These are phyloP conservation scores for Pseudogymnoascus sp. DNA, from an alignment of 2,329 filamentous ascomycete genomes.

Conservation along the genomic window DNA sequence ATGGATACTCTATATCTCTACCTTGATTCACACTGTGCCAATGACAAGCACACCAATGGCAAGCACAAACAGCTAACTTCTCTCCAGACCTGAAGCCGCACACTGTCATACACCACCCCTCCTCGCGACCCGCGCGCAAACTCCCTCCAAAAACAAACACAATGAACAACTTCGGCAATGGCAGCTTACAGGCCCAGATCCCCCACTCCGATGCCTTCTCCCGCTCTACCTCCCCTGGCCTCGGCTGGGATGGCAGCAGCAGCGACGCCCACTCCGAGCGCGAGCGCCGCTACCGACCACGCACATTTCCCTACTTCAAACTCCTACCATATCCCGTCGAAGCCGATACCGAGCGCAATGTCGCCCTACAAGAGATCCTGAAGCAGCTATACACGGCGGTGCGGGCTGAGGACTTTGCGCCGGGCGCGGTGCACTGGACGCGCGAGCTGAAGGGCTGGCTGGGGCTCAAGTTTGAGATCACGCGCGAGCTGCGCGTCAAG, in stretches of 20 bases:
- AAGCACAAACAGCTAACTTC: neutral
- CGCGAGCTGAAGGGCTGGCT: conserved; percentile 93
- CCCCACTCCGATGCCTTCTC: conserved; percentile 58
- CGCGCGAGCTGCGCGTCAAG: conserved; percentile 71
- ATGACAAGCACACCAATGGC: neutral
- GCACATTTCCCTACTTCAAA: conserved; percentile 88
- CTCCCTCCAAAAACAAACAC: neutral
- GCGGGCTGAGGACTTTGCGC: conserved; percentile 86
- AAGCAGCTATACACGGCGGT: conserved; percentile 90
- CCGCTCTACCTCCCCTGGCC: conserved; percentile 76
- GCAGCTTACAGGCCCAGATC: conserved; percentile 11
- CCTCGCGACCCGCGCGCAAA: neutral
- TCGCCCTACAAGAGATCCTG: conserved; percentile 77
- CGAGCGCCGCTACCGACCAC: conserved; percentile 64
- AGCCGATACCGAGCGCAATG: conserved; percentile 67
- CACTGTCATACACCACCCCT: neutral
- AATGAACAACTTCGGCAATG: conserved; percentile 19
- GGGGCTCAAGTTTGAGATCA: conserved; percentile 94
- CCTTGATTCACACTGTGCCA: neutral
- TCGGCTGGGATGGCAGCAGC: conserved; percentile 40
- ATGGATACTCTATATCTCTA: neutral
- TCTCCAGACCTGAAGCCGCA: neutral
- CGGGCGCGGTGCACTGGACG: conserved; percentile 93
- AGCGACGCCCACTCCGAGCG: conserved; percentile 44
- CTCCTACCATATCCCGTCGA: conserved; percentile 87